Evolutionary conservation across 495 filamentous ascomycete species (phyloP).

Genomic region (Lophiotrema nucula): DNA sequence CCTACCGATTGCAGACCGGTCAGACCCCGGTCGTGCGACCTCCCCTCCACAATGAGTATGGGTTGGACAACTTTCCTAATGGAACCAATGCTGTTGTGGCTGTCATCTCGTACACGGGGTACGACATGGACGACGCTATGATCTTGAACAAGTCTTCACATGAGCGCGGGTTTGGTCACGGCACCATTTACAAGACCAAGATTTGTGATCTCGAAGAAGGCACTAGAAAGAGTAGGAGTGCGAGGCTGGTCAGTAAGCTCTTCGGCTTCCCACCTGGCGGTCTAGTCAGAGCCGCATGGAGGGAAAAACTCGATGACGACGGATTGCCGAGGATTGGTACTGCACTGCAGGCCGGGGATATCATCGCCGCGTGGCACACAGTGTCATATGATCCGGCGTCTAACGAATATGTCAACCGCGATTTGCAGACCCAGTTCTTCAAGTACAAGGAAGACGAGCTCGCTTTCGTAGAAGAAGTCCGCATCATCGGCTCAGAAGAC

Average conservation of each 20-base stretch:
- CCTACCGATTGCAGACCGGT: slow-evolving; percentile 90
- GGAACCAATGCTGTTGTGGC: slow-evolving; percentile 96
- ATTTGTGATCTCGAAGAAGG: slow-evolving; percentile 76
- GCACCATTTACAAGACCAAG: slow-evolving; percentile 97
- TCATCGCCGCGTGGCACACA: slow-evolving; percentile 85
- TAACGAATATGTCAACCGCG: slow-evolving; percentile 61
- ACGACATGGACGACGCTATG: slow-evolving; percentile 99
- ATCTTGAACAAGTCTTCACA: slow-evolving; percentile 97
- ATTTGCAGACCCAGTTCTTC: slow-evolving; percentile 76
- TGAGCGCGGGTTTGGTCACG: slow-evolving; percentile 95
- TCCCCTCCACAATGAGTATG: slow-evolving; percentile 91
- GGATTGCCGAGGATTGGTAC: slow-evolving; percentile 79
- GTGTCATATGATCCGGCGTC: slow-evolving; percentile 70
- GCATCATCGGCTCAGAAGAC: slow-evolving; percentile 76
- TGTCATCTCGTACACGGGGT: slow-evolving; percentile 97
- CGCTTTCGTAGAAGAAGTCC: slow-evolving; percentile 88
- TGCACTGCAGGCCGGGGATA: slow-evolving; percentile 72
- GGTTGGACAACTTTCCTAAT: slow-evolving; percentile 97
- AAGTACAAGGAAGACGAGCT: slow-evolving; percentile 89
- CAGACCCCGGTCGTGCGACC: slow-evolving; percentile 93
- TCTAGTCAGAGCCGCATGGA: slow-evolving; percentile 61
- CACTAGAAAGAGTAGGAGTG: slow-evolving; percentile 56
- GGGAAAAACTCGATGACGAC: slow-evolving; percentile 74
- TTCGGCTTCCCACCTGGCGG: slow-evolving; percentile 82
- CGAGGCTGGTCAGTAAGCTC: slow-evolving; percentile 63